A percentile compares a stretch with the other conserved stretches of the same genome.
Conservation (phyloP, 2,329 filamentous ascomycete species). For the Aspergillus sclerotialis region DNA sequence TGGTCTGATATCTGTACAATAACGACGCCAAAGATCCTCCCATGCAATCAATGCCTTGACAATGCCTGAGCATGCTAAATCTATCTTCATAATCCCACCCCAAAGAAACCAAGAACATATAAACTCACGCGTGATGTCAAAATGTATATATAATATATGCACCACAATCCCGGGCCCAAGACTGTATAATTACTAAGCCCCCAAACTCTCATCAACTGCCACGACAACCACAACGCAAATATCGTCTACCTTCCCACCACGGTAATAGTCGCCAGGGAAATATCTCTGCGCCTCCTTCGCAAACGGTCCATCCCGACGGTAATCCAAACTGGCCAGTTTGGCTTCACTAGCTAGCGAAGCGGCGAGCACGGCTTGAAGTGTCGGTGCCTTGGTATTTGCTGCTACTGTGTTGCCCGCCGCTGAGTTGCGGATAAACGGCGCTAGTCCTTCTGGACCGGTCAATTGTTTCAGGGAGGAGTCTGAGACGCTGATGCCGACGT, state of each 20-base stretch:
- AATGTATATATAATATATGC: neutral
- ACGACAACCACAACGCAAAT: constrained; percentile 81
- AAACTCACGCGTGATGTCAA: no score
- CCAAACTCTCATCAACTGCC: constrained; percentile 58
- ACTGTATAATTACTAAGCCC: no score
- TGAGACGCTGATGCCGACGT: constrained; percentile 57
- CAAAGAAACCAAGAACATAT: no score
- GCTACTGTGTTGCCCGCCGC: constrained; percentile 8
- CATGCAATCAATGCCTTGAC: no score
- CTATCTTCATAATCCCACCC: no score
- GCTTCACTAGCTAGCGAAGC: constrained; percentile 73
- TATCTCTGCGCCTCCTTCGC: constrained; percentile 87
- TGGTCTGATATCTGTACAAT: no score
- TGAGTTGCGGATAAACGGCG: constrained; percentile 15
- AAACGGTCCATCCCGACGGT: constrained; percentile 80
- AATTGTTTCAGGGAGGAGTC: constrained; percentile 51
- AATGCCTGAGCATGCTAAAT: no score
- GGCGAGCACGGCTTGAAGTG: constrained; percentile 71
- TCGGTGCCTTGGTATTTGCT: constrained; percentile 32
- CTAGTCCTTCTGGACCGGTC: constrained; percentile 42
- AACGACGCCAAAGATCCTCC: no score
- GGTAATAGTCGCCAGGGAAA: constrained; percentile 79
- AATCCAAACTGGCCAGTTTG: constrained; percentile 76
- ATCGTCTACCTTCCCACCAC: constrained; percentile 91
- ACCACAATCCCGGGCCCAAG: neutral